A percentile compares a stretch with the other conserved stretches of the same genome.
Conservation (phyloP, 306 rosid genomes). For the Prunus fruticosa region DNA sequence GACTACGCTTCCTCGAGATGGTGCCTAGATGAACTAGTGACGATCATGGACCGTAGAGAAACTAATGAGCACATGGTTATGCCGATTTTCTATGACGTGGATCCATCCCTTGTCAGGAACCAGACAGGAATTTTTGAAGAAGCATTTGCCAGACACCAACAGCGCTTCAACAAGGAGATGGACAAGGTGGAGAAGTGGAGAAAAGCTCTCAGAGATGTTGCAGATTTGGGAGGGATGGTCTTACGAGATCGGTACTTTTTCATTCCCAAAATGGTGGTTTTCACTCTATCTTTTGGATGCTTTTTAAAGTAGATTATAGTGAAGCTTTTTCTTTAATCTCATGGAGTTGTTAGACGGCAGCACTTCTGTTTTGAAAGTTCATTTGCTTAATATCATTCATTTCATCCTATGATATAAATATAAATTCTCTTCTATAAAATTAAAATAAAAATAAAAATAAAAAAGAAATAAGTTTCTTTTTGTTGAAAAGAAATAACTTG, state of each 20-base stretch:
- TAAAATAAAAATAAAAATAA: too few species aligned
- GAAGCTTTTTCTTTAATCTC: not conserved
- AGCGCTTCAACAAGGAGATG: not conserved
- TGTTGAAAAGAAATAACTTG: not conserved
- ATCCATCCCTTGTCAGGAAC: not conserved
- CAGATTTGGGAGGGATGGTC: conserved; percentile 1
- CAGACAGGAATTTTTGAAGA: not conserved
- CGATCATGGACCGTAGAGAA: not conserved
- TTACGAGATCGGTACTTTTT: not conserved
- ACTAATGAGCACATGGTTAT: not conserved
- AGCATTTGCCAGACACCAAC: not conserved
- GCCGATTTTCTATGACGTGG: not conserved
- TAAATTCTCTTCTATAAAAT: too few species aligned
- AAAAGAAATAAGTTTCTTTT: not conserved
- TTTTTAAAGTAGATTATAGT: not conserved
- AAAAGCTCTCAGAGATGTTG: not conserved
- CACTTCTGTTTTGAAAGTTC: too few species aligned
- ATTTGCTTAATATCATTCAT: not conserved
- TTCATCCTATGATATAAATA: too few species aligned
- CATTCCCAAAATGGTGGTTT: not conserved
- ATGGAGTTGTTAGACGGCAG: too few species aligned
- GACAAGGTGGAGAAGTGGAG: conserved; percentile 5
- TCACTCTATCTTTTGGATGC: not conserved
- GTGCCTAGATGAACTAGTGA: not conserved
- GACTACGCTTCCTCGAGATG: not conserved